Percentiles rank a stretch among this genome's conserved stretches.
Evolutionary conservation across 257 asterid genomes (phyloP).

Genomic region (Lithospermum erythrorhizon): DNA sequence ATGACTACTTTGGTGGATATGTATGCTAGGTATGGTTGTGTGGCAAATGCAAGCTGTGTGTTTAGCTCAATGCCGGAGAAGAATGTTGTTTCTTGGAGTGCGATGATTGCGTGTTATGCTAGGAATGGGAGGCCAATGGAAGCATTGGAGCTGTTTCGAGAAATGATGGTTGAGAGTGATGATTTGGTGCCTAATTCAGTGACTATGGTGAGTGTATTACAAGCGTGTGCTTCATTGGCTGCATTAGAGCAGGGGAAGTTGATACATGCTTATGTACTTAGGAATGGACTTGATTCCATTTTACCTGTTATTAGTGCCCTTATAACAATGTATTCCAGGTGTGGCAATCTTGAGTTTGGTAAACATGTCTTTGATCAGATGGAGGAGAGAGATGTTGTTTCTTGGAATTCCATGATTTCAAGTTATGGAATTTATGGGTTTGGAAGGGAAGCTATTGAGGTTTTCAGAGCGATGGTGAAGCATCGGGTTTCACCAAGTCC

Average conservation of each 20-base stretch:
- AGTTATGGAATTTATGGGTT: constrained; percentile 66
- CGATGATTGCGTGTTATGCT: constrained; percentile 71
- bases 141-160: constrained; percentile 54
- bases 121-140: constrained; percentile 60
- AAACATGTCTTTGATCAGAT: constrained; percentile 48
- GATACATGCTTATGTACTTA: constrained; percentile 61
- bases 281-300: constrained; percentile 71
- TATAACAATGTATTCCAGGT: constrained; percentile 69
- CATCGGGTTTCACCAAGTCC: constrained; percentile 58
- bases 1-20: constrained; percentile 85
- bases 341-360: constrained; percentile 56
- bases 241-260: constrained; percentile 85
- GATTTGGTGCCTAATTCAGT: constrained; percentile 70
- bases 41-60: constrained; percentile 39
- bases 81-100: constrained; percentile 89
- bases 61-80: constrained; percentile 50
- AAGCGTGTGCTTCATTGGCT: constrained; percentile 70
- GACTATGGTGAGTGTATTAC: constrained; percentile 89
- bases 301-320: constrained; percentile 75
- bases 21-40: constrained; percentile 67
- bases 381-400: constrained; percentile 51
- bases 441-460: constrained; percentile 49
- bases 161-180: constrained; percentile 44
- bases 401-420: constrained; percentile 89
- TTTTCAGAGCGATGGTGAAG: constrained; percentile 51